These are phyloP conservation scores for Penicillium robsamsonii DNA, from an alignment of 495 filamentous ascomycete genomes.

Conservation along the genomic window DNA sequence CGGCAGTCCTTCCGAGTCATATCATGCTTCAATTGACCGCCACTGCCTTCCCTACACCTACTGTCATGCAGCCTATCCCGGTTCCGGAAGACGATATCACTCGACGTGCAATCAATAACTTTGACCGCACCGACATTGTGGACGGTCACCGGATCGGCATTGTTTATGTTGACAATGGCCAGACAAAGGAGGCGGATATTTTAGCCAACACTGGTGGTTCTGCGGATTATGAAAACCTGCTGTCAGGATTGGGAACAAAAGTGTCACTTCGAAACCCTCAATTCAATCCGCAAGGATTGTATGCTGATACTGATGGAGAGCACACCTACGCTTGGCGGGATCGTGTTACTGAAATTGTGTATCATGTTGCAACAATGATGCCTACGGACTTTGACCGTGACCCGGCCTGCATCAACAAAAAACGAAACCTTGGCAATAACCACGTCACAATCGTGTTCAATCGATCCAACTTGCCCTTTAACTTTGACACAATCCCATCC, in stretches of 20 bases:
- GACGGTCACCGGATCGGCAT: slow-evolving; percentile 96
- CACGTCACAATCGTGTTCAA: slow-evolving; percentile 98
- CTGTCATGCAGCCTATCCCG: slow-evolving; percentile 67
- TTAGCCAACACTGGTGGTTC: slow-evolving; percentile 80
- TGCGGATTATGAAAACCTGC: slow-evolving; percentile 79
- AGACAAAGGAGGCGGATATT: slow-evolving; percentile 77
- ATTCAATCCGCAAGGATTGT: slow-evolving; percentile 94
- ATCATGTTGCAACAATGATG: slow-evolving; percentile 96
- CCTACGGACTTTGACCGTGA: slow-evolving; percentile 78
- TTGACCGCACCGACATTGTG: slow-evolving; percentile 86
- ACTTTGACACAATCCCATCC: slow-evolving; percentile 87
- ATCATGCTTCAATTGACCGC: slow-evolving; percentile 70
- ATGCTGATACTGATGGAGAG: slow-evolving; percentile 77
- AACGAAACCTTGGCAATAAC: slow-evolving; percentile 95
- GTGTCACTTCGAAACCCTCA: slow-evolving; percentile 74
- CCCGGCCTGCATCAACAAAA: slow-evolving; percentile 76
- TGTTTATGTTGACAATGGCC: slow-evolving; percentile 83
- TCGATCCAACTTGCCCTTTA: slow-evolving; percentile 81
- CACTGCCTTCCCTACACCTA: slow-evolving; percentile 66
- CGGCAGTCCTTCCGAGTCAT: slow-evolving; percentile 70
- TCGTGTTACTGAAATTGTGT: slow-evolving; percentile 90
- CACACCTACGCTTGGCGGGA: slow-evolving; percentile 92
- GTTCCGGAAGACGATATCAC: slow-evolving; percentile 80
- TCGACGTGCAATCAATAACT: slow-evolving; percentile 69
- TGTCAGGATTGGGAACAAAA: slow-evolving; percentile 75